Evolutionary conservation across 2,329 filamentous ascomycete species (phyloP), one percentile per base, ranked within the genome.

Genomic region (Elsinoe australis): DNA sequence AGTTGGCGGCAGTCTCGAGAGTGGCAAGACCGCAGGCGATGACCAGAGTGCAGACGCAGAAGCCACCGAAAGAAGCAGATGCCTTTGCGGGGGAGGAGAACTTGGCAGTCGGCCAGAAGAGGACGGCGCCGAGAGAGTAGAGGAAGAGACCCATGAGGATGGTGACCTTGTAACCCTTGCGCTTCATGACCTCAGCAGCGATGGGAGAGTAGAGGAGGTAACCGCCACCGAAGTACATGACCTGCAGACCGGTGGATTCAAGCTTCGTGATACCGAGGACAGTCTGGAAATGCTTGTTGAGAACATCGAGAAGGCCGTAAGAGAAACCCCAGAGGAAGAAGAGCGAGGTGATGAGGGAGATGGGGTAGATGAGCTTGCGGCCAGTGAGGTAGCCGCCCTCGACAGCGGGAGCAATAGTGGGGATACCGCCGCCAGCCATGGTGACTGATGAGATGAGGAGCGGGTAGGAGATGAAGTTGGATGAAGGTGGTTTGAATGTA

Each of bases 291-390:
- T 73, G 69, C 49, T 67, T 66, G 58, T 71, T 74, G 10, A 73
- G 57, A 3, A 73, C 76, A 53, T 80, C 75, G 34, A 80, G 68
- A 14, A 78, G 56, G 52, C 62, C 62, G 54, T 64, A 63, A n/a
- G 57, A 59, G 58, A 64, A 64, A 33, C 62, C 62, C 62, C 63
- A 65, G 48, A 65, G 61, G 63, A 72, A 72, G 64, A 73, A 72
- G 35, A 72, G 64, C 24, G 65, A 63, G 34, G 69, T 72, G 60
- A 73, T 67, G 35, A 72, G 59, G 10, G 59, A 54, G 39, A 75
- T 66, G 7, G 73, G 73, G 53, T 71, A 64, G 58, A 75, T 70
- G 47, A 74, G 67, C 62, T 66, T 61, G 50, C 65, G 60, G 52
- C 67, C 63, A 12, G 69, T 70, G 39, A 72, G 62, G 58, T 64